Evolutionary conservation across 208 protist genomes (phyloP).

Genomic region (Leishmania tarentolae): DNA sequence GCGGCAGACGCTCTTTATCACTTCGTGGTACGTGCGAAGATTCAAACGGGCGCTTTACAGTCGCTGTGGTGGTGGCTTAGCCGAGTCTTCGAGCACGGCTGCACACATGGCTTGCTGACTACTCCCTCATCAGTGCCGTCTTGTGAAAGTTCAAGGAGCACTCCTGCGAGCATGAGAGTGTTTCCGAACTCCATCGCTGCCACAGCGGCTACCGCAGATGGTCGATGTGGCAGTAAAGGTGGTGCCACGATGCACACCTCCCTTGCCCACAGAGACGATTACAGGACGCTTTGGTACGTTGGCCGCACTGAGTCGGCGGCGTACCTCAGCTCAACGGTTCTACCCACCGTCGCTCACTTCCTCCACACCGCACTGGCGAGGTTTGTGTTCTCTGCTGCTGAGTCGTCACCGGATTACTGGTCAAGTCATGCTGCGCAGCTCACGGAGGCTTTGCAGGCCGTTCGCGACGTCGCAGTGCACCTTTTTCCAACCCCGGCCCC

Average conservation of each 20-base stretch:
- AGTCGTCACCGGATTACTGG: not conserved
- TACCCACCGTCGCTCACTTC: not conserved
- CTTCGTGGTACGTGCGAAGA: not conserved
- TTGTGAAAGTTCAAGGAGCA: not conserved
- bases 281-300: not conserved
- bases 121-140: not conserved
- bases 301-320: conserved; percentile 1
- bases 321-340: not conserved
- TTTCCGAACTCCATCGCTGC: not conserved
- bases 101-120: not conserved
- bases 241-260: not conserved
- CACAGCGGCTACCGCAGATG: not conserved
- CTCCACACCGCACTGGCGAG: not conserved
- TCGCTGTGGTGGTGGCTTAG: conserved; percentile 33
- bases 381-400: not conserved
- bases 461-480: not conserved
- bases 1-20: not conserved
- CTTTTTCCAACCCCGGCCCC: not conserved
- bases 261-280: not conserved
- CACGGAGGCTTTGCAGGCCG: not conserved
- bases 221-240: not conserved
- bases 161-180: not conserved
- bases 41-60: not conserved
- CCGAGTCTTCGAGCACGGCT: conserved; percentile 10
- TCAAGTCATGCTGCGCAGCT: not conserved